Evolutionary conservation across 2,329 filamentous ascomycete species (phyloP).

Genomic region (Aureobasidium namibiae): DNA sequence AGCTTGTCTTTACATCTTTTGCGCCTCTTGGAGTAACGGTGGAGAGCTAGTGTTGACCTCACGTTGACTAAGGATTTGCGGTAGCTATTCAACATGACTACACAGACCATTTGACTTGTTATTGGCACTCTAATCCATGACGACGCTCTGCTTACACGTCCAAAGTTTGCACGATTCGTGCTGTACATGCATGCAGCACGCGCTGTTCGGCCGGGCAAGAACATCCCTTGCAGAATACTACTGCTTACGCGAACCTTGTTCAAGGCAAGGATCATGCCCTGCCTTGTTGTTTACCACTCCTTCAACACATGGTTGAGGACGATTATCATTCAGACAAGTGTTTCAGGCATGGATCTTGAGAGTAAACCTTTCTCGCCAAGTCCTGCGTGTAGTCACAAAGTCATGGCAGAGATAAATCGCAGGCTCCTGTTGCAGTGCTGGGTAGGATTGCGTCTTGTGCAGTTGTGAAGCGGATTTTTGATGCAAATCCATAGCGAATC

Average conservation of each 20-base stretch:
- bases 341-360: neutral
- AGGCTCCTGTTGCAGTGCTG: neutral
- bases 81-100: neutral
- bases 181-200: constrained; percentile 1
- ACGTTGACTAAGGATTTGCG: neutral
- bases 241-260: constrained; percentile 1
- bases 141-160: neutral
- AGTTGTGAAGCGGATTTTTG: neutral
- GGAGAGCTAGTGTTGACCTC: neutral
- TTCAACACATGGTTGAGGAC: neutral
- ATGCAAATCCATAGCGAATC: neutral
- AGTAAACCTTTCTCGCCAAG: neutral
- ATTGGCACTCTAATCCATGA: neutral
- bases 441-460: neutral
- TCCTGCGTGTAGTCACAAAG: neutral
- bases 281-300: neutral
- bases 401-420: neutral
- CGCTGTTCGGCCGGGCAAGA: neutral
- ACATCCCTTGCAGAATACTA: neutral
- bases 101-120: neutral
- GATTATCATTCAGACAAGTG: neutral
- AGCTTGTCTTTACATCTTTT: neutral
- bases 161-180: neutral
- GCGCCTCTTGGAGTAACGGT: neutral
- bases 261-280: neutral